phyloP scores from a whole-genome alignment of 75 land plant genomes.

The Sequoiadendron giganteum region DNA sequence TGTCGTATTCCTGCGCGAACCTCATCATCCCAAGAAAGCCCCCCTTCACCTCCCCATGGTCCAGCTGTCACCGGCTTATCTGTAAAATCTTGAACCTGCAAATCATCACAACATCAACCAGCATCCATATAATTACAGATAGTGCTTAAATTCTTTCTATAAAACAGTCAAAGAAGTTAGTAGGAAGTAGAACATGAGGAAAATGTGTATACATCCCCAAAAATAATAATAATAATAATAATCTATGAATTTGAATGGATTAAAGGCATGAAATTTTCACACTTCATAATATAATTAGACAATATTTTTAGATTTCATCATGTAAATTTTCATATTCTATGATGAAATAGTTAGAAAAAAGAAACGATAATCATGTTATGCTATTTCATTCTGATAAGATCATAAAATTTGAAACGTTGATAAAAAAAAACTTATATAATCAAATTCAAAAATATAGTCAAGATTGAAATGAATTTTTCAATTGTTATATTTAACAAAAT shows the following conservation, averaged over 20 bases:
- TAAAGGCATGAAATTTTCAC: no score
- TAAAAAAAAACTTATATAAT: no score
- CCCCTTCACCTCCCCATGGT: slow-evolving; percentile 42
- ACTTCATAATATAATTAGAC: no score
- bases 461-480: neutral
- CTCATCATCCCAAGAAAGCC: slow-evolving; percentile 38
- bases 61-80: slow-evolving; percentile 14
- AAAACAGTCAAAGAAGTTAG: neutral
- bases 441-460: no score
- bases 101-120: neutral
- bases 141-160: neutral
- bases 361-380: no score
- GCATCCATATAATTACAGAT: neutral
- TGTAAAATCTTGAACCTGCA: neutral
- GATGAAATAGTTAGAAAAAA: no score
- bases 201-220: neutral
- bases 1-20: slow-evolving; percentile 24
- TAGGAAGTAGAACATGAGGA: neutral
- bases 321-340: no score
- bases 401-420: no score
- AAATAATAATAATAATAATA: no score
- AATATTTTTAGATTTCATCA: no score
- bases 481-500: no score
- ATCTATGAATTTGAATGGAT: neutral
- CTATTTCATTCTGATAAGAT: no score